phyloP scores from a whole-genome alignment of 768 basidiomycete species.

The Suillus luteus region DNA sequence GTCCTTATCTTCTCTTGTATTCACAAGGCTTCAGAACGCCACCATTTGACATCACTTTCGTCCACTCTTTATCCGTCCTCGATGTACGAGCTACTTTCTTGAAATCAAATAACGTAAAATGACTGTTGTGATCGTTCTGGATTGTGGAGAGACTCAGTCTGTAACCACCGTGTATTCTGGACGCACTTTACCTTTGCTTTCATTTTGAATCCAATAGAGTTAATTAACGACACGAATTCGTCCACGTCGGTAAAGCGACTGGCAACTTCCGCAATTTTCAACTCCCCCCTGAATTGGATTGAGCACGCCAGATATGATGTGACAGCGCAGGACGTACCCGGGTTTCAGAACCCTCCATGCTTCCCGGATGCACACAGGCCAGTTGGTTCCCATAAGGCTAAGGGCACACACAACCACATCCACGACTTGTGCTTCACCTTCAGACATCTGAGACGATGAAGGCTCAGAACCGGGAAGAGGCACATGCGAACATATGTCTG shows the following conservation, averaged over 20 bases:
- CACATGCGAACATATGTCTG: conserved; percentile 80
- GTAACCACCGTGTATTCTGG: conserved; percentile 1
- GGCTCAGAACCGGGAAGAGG: conserved; percentile 84
- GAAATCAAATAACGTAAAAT: conserved; percentile 87
- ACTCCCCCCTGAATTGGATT: conserved; percentile 58
- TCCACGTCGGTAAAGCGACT: conserved; percentile 75
- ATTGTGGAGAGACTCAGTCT: background rate
- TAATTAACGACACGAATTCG: conserved; percentile 64
- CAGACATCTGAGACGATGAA: conserved; percentile 37
- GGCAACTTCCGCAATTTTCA: conserved; percentile 88
- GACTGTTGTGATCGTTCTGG: conserved; percentile 80
- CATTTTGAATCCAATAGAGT: conserved; percentile 72
- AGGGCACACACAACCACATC: conserved; percentile 93
- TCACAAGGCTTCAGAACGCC: conserved; percentile 82
- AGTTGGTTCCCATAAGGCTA: conserved; percentile 96
- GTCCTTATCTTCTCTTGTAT: conserved; percentile 78
- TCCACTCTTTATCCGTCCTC: conserved; percentile 63
- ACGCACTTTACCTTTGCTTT: conserved; percentile 56
- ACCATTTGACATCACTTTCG: conserved; percentile 50
- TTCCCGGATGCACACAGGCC: conserved; percentile 89
- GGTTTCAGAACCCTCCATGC: conserved; percentile 84
- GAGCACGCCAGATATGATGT: conserved; percentile 6
- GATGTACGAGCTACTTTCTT: conserved; percentile 52
- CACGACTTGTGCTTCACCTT: conserved; percentile 73
- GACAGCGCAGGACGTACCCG: conserved; percentile 53